Evolutionary conservation across 2,329 filamentous ascomycete species (phyloP), one percentile per base, ranked within the genome.

Genomic region (Ustilaginoidea virens): DNA sequence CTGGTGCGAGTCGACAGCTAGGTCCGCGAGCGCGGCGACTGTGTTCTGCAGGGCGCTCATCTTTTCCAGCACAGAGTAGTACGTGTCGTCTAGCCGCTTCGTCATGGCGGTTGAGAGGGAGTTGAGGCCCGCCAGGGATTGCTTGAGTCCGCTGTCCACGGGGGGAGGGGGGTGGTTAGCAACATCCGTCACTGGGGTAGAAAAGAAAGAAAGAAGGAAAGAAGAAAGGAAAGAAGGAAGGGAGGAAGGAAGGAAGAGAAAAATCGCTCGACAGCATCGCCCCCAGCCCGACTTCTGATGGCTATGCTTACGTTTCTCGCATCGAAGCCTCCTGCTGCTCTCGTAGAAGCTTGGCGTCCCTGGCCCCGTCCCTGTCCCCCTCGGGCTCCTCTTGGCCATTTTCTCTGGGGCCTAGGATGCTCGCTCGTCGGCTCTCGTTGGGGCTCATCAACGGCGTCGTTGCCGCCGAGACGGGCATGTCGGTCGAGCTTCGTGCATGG

Each of bases 21-120:
- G 61, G 39, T 78, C 71, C 42, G 73, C 74, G 17, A 87, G 56
- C 3, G 65, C 66, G 5, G 59, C 49, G 22, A 85, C 66, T 1
- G 73, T 81, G 39, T 60, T 65, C 30, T 76, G 74, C 21, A 86
- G 56, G 1, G 62, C 50, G 28, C 64, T 65, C 27, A 79, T 62
- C 44, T 77, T 80, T 45, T 81, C 74, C 17, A 83, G 59, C 7
- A 85, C 66, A 1, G 70, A 68, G 38, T 80, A 79, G 53, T 85
- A 86, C 3, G 75, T 75, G 33, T 78, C 69, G 47, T 86, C 79
- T 23, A 87, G 66, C 19, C 66, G 66, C 35, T 66, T 62, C 11
- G 74, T 80, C 15, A 74, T 70, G 14, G 61, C 53, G 31, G 70
- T 62, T 14, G 77, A 77, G 46, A 74, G 63, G 18, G 63, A 55